Percentiles rank a stretch among this genome's conserved stretches.
These are phyloP conservation scores for Fusarium xylarioides DNA, from an alignment of 2,329 filamentous ascomycete species.

Conservation along the genomic window DNA sequence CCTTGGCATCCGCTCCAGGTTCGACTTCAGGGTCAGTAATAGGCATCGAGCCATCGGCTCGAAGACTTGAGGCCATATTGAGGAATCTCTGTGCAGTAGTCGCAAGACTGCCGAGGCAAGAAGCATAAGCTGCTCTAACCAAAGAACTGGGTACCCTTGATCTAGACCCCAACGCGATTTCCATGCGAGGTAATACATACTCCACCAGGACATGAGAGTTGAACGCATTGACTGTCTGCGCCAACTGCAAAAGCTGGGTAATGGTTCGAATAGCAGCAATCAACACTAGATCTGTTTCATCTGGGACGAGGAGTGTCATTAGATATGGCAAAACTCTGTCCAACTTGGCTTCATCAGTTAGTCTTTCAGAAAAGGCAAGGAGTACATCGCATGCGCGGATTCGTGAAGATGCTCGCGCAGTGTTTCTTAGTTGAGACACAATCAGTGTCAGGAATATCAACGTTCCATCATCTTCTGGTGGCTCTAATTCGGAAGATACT, in stretches of 20 bases:
- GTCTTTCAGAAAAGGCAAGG: conserved; percentile 86
- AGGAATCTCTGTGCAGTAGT: conserved; percentile 85
- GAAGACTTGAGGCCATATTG: conserved; percentile 88
- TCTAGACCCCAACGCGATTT: conserved; percentile 59
- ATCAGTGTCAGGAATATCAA: conserved; percentile 91
- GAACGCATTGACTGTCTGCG: conserved; percentile 84
- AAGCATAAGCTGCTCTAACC: conserved; percentile 90
- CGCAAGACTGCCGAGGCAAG: conserved; percentile 88
- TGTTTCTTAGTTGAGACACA: conserved; percentile 88
- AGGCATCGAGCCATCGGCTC: conserved; percentile 82
- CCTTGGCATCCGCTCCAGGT: conserved; percentile 71
- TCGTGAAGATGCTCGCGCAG: conserved; percentile 85
- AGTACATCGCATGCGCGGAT: conserved; percentile 91
- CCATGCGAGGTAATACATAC: conserved; percentile 72
- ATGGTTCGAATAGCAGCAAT: conserved; percentile 86
- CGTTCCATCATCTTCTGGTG: conserved; percentile 83
- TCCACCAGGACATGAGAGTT: conserved; percentile 76
- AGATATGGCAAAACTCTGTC: conserved; percentile 93
- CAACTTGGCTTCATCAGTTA: conserved; percentile 95
- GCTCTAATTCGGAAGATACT: conserved; percentile 67
- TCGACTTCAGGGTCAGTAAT: conserved; percentile 83
- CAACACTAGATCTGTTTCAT: conserved; percentile 84
- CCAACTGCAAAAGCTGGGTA: conserved; percentile 86
- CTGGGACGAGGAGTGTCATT: conserved; percentile 77
- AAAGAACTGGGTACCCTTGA: conserved; percentile 66